Conservation (phyloP, 331 rosid genomes). For the Rhamnella rubrinervis region DNA sequence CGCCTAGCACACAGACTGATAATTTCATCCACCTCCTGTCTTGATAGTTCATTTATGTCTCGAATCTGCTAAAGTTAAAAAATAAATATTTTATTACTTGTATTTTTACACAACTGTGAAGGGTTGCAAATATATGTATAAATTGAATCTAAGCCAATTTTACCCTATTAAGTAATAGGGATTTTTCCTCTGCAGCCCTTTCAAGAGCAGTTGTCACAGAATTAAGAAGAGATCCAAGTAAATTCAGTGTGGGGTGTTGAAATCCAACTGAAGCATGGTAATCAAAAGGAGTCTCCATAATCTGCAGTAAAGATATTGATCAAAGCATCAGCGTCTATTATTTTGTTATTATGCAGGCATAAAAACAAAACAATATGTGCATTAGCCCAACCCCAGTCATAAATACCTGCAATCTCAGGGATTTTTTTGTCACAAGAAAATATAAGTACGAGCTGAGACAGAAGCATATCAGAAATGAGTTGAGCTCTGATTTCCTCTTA, state of each 20-base stretch:
- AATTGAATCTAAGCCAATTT: constrained; percentile 3
- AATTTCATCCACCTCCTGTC: constrained; percentile 94
- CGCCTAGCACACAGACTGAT: constrained; percentile 60
- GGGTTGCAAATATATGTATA: background rate
- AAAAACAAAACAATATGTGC: background rate
- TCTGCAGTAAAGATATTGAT: constrained; percentile 35
- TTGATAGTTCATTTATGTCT: constrained; percentile 85
- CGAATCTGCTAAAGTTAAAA: constrained; percentile 51
- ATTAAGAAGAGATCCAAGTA: constrained; percentile 65
- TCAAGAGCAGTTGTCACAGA: constrained; percentile 70
- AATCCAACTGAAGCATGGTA: constrained; percentile 49
- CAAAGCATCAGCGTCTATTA: background rate
- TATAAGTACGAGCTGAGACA: constrained; percentile 83
- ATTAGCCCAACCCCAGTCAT: constrained; percentile 5
- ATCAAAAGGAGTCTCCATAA: constrained; percentile 47
- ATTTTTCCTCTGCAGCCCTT: constrained; percentile 87
- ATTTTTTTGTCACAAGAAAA: constrained; percentile 81
- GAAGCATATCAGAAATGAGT: constrained; percentile 70
- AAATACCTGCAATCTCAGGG: constrained; percentile 80
- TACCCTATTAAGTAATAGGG: constrained; percentile 73
- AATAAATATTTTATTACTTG: background rate
- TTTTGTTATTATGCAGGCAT: background rate
- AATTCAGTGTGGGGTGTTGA: constrained; percentile 72
- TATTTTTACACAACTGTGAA: background rate
- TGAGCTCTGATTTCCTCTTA: constrained; percentile 73